Conservation (phyloP, 495 filamentous ascomycete species). For the Neurospora sp. region DNA sequence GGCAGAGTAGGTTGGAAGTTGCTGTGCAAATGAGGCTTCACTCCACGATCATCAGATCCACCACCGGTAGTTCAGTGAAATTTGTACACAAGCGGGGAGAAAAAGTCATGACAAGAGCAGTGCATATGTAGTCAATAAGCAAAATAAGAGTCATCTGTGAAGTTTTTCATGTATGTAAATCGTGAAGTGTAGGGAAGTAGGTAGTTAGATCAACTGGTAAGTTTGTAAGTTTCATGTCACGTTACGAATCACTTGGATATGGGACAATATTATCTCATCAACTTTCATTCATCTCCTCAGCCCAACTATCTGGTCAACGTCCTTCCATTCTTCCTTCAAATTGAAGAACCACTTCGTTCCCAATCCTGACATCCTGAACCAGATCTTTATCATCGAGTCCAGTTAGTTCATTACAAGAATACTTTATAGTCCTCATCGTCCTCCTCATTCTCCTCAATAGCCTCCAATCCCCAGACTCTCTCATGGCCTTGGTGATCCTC, state of each 20-base stretch:
- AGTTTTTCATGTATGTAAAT: neutral
- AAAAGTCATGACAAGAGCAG: neutral
- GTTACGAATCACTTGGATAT: neutral
- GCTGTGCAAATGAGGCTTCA: neutral
- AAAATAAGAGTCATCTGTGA: neutral
- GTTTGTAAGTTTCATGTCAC: neutral
- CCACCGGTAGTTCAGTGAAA: neutral
- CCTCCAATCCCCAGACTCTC: neutral
- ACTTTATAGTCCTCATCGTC: neutral
- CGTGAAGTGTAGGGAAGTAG: neutral
- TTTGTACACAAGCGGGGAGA: neutral
- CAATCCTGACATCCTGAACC: neutral
- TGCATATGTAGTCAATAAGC: neutral
- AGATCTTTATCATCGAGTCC: neutral
- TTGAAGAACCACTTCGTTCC: neutral
- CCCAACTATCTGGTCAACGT: neutral
- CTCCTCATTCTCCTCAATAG: fast-evolving
- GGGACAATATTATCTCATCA: neutral
- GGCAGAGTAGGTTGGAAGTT: neutral
- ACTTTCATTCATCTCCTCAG: neutral
- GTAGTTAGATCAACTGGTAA: neutral
- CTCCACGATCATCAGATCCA: neutral
- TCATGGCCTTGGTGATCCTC: neutral
- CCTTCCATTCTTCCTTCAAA: neutral
- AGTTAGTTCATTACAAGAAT: neutral